Evolutionary conservation across 805 yeast species (phyloP).

Genomic region (Yarrowia hollandica): DNA sequence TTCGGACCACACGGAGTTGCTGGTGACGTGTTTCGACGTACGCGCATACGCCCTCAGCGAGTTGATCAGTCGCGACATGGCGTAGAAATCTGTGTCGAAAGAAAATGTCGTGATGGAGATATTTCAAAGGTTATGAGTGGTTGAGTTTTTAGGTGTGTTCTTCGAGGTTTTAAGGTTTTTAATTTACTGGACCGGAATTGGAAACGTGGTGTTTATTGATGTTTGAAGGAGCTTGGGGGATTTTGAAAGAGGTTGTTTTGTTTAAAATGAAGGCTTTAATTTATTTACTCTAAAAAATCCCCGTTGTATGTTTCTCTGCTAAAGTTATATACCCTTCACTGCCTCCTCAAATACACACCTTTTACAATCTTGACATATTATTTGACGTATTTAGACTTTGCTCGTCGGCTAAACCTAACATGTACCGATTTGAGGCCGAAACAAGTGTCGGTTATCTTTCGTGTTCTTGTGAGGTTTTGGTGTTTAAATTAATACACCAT

Average conservation of each 20-base stretch:
- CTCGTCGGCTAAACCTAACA: not conserved
- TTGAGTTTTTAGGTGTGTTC: not conserved
- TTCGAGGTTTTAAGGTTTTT: too few species aligned
- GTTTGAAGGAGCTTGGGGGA: too few species aligned
- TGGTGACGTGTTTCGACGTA: slow-evolving; percentile 29
- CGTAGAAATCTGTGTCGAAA: not conserved
- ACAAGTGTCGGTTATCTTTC: not conserved
- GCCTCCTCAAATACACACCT: too few species aligned
- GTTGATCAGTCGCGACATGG: slow-evolving; percentile 23
- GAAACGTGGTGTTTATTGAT: too few species aligned
- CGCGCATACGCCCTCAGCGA: slow-evolving; percentile 29
- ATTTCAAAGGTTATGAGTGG: slow-evolving; percentile 13
- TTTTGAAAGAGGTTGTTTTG: too few species aligned
- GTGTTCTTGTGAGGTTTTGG: too few species aligned
- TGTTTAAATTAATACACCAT: too few species aligned
- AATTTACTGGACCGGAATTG: too few species aligned
- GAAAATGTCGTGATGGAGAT: slow-evolving; percentile 8
- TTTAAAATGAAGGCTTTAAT: not conserved
- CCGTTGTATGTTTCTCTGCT: too few species aligned
- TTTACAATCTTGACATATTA: too few species aligned
- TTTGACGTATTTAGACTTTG: not conserved
- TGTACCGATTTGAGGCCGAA: slow-evolving; percentile 4
- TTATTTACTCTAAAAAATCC: too few species aligned
- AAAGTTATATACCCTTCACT: too few species aligned
- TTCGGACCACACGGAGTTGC: slow-evolving; percentile 48